A percentile compares a stretch with the other conserved stretches of the same genome.
These are phyloP conservation scores for Kuraishia cidri DNA, from an alignment of 805 yeast genomes.

Conservation along the genomic window DNA sequence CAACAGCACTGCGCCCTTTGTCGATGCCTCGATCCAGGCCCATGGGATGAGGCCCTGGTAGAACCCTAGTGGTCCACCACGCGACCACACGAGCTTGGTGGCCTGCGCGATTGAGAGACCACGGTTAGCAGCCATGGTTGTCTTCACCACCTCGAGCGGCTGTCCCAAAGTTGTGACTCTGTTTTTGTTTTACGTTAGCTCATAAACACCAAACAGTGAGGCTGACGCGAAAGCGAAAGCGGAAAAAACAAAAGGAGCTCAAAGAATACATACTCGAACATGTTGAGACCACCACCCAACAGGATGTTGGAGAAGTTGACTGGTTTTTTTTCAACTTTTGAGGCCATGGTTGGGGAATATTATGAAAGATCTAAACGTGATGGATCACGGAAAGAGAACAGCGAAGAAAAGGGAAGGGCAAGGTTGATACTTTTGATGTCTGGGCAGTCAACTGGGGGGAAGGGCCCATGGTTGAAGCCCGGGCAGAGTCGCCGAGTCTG, in stretches of 20 bases:
- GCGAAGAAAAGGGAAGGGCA: too few relatives aligned
- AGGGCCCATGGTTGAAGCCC: too few relatives aligned
- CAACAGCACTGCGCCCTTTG: constrained; percentile 92
- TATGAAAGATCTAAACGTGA: too few relatives aligned
- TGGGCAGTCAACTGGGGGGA: too few relatives aligned
- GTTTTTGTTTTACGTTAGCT: constrained; percentile 3
- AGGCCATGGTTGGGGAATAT: too few relatives aligned
- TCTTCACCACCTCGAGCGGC: constrained; percentile 91
- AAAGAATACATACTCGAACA: constrained; percentile 51
- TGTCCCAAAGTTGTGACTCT: constrained; percentile 89
- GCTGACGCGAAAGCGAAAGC: too few relatives aligned
- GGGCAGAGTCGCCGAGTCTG: too few relatives aligned
- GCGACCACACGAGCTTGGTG: constrained; percentile 70
- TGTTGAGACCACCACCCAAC: constrained; percentile 86
- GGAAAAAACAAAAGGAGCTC: too few relatives aligned
- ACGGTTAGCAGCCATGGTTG: constrained; percentile 98
- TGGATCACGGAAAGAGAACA: too few relatives aligned
- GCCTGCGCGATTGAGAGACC: constrained; percentile 59
- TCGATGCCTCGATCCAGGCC: constrained; percentile 99
- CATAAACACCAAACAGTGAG: not conserved
- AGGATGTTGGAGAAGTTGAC: constrained; percentile 83
- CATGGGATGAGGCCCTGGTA: constrained; percentile 98
- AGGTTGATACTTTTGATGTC: too few relatives aligned
- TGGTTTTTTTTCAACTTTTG: constrained; percentile 56
- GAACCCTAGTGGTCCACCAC: constrained; percentile 90